Conservation (phyloP, 2,329 filamentous ascomycete genomes). For the Fusarium mundagurra region DNA sequence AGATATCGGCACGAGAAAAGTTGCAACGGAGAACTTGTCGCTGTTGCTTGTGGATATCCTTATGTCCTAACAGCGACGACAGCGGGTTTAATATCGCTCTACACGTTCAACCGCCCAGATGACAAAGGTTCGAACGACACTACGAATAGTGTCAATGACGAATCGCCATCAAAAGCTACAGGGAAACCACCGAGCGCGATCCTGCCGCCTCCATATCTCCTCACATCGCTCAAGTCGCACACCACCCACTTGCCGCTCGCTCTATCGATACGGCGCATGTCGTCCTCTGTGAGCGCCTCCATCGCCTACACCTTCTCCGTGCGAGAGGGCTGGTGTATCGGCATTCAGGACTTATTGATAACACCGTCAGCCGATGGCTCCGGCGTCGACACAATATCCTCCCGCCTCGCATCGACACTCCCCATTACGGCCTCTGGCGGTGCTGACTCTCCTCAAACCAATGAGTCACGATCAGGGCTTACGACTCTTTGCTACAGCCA, state of each 20-base stretch:
- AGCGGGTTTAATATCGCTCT: slow-evolving; percentile 78
- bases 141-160: neutral
- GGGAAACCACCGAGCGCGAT: neutral
- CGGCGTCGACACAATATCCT: slow-evolving; percentile 48
- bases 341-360: slow-evolving; percentile 88
- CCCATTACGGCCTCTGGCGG: slow-evolving; percentile 43
- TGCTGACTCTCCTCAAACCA: slow-evolving; percentile 1
- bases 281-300: slow-evolving; percentile 75
- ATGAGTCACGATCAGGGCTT: slow-evolving; percentile 46
- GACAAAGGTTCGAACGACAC: slow-evolving; percentile 10
- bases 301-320: slow-evolving; percentile 88
- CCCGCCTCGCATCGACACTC: slow-evolving; percentile 50
- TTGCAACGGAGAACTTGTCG: slow-evolving; percentile 72
- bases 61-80: slow-evolving; percentile 83
- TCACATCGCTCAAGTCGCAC: slow-evolving; percentile 84
- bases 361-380: slow-evolving; percentile 39
- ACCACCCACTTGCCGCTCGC: slow-evolving; percentile 82
- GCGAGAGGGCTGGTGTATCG: slow-evolving; percentile 84
- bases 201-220: slow-evolving; percentile 54
- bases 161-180: neutral
- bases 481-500: slow-evolving; percentile 76
- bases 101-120: slow-evolving; percentile 63
- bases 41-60: slow-evolving; percentile 77
- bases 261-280: slow-evolving; percentile 78
- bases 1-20: slow-evolving; percentile 70